Conservation (phyloP, 805 yeast genomes). For the Jamesozyma spencerorum region DNA sequence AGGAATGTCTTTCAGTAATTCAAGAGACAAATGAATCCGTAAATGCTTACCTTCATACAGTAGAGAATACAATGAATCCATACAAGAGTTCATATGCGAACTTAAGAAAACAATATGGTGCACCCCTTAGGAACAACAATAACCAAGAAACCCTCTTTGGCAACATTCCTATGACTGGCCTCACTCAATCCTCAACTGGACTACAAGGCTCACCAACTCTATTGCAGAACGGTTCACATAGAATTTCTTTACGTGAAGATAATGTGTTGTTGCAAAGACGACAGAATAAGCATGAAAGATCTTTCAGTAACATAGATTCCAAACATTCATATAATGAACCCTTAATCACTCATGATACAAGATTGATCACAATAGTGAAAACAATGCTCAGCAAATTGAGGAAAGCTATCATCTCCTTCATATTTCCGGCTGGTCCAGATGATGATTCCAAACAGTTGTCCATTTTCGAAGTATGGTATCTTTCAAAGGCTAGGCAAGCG, state of each 20-base stretch:
- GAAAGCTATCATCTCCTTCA: constrained; percentile 11
- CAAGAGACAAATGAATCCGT: constrained; percentile 38
- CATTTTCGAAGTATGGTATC: constrained; percentile 22
- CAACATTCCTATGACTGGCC: constrained; percentile 21
- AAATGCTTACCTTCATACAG: constrained; percentile 15
- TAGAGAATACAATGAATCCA: constrained; percentile 11
- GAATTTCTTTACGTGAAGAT: constrained; percentile 19
- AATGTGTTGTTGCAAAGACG: constrained; percentile 12
- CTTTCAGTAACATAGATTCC: constrained; percentile 2
- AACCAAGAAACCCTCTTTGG: constrained; percentile 28
- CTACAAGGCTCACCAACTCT: constrained; percentile 13
- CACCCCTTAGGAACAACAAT: constrained; percentile 2
- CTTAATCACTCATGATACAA: constrained; percentile 22
- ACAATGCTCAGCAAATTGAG: constrained; percentile 9
- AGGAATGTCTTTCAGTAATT: constrained; percentile 50
- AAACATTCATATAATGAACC: constrained; percentile 17
- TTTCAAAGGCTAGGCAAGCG: constrained; percentile 40
- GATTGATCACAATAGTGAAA: constrained; percentile 11
- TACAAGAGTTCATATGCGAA: neutral
- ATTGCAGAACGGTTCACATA: constrained; percentile 7
- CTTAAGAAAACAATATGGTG: neutral
- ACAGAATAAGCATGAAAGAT: neutral
- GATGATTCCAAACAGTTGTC: constrained; percentile 12
- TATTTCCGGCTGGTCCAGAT: constrained; percentile 19
- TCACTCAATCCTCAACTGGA: constrained; percentile 2